A percentile compares a stretch with the other conserved stretches of the same genome.
phyloP scores from a whole-genome alignment of 768 basidiomycete species.

The Lactarius psammicola region DNA sequence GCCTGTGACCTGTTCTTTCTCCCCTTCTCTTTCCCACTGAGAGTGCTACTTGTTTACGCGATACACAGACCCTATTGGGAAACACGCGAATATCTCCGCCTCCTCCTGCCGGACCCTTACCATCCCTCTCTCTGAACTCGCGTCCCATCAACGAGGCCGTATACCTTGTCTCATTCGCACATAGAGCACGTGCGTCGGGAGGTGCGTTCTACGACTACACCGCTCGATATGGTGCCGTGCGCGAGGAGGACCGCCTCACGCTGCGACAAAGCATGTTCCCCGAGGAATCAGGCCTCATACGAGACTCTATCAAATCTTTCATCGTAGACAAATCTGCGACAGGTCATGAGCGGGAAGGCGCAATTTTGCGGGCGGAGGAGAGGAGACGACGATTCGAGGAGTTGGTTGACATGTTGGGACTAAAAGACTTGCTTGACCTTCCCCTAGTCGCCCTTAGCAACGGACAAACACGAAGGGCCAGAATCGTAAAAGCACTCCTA shows the following conservation, averaged over 20 bases:
- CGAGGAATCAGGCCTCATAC: conserved; percentile 30
- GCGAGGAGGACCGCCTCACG: conserved; percentile 80
- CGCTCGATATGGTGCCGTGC: conserved; percentile 84
- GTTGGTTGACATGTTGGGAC: conserved; percentile 54
- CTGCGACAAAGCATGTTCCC: conserved; percentile 63
- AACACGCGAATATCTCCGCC: conserved; percentile 68
- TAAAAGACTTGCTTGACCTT: conserved; percentile 68
- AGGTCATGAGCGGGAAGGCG: conserved; percentile 23
- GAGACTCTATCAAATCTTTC: conserved; percentile 15
- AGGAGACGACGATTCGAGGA: conserved; percentile 44
- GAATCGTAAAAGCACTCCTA: conserved; percentile 77
- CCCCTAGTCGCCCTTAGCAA: conserved; percentile 86
- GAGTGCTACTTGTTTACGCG: conserved; percentile 3
- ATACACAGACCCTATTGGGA: conserved; percentile 59
- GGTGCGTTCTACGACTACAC: conserved; percentile 91
- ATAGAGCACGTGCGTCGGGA: conserved; percentile 52
- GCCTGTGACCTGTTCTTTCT: not conserved
- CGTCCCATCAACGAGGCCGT: conserved; percentile 46
- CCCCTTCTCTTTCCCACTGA: not conserved
- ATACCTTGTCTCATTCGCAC: conserved; percentile 64
- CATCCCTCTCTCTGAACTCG: conserved; percentile 51
- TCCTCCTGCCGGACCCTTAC: conserved; percentile 72
- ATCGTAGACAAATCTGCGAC: conserved; percentile 4
- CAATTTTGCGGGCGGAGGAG: conserved; percentile 28
- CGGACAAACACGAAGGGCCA: conserved; percentile 85